Evolutionary conservation across 306 rosid genomes (phyloP), one percentile per base, ranked within the genome.

Genomic region (Cicer judaicum): DNA sequence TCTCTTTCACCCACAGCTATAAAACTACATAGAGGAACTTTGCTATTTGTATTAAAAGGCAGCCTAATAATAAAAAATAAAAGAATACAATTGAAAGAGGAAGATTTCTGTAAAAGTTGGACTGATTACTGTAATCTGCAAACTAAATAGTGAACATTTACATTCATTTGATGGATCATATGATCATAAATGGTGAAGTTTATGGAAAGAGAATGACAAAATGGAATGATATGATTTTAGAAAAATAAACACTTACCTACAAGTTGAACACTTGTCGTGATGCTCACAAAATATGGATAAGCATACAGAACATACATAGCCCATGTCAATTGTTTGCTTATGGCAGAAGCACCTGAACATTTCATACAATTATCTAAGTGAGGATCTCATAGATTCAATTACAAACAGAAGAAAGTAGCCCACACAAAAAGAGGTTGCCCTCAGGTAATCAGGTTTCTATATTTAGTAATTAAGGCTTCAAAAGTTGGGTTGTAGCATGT

Each of bases 331-430:
- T 34, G 98, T 94, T 77, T 88, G 89, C 73, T 94, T 94, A 87
- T 94, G 98, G 87, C 98, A 94, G 87, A 94, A 94, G 83, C 98
- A 94, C 93, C 98, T 94, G 95, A 83, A 82, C 66, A 73, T 74
- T 78, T 68, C 75, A 82, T 40, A 84, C 73, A 50, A 70, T 60
- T 68, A 73, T 65, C 40, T 18, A 29, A 15, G 47, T 8, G 68
- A 13, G 10, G 46, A 10, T 77, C 69, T 55, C 55, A 55, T 21
- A 72, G 50, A 5, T 54, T 60, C 55, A 34, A 47, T 49, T n/a
- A 53, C 46, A 76, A 53, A 75, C 6, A 71, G 54, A 72, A 18
- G 57, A 83, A 64, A 70, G 44, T 49, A 42, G 42, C 15, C 42
- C n/a, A 18, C 11, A n/a, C 43, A 42, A 61, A 50, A 66, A 42